These are phyloP conservation scores for Epithemia pelagica DNA, from an alignment of 108 stramenopile genomes.

Conservation along the genomic window DNA sequence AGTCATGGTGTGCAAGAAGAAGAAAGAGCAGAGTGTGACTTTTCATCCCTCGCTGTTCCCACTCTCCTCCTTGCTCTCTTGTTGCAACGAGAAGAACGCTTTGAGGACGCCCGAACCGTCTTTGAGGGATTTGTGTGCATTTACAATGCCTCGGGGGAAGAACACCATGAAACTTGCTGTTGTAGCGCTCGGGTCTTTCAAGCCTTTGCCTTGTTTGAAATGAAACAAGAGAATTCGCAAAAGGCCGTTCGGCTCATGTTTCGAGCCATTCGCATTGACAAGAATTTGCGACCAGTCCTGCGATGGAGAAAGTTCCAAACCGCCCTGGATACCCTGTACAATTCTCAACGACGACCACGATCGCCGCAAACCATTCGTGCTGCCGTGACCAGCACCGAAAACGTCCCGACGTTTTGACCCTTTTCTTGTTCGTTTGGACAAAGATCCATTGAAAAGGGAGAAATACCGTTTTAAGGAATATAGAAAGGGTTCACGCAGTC, in stretches of 20 bases:
- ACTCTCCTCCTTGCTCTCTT: constrained; percentile 71
- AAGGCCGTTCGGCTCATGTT: constrained; percentile 52
- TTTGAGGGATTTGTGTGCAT: constrained; percentile 43
- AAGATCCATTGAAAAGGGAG: too few species aligned
- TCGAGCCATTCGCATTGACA: constrained; percentile 60
- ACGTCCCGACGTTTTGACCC: too few species aligned
- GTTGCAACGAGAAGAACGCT: constrained; percentile 46
- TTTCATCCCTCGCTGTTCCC: constrained; percentile 71
- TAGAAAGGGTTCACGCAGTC: too few species aligned
- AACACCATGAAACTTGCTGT: constrained; percentile 33
- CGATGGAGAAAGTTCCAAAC: constrained; percentile 78
- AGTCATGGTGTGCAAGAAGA: constrained; percentile 7
- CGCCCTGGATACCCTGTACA: constrained; percentile 11
- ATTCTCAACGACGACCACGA: background rate
- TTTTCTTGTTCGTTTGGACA: too few species aligned
- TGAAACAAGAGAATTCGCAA: constrained; percentile 58
- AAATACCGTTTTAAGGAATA: too few species aligned
- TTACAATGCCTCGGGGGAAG: constrained; percentile 12
- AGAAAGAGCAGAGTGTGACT: constrained; percentile 32
- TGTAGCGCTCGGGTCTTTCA: constrained; percentile 75
- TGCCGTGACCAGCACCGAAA: too few species aligned
- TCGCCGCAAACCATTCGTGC: background rate
- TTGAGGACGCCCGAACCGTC: constrained; percentile 59
- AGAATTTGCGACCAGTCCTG: constrained; percentile 45
- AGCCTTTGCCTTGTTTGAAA: constrained; percentile 78